Base-by-base conservation (phyloP, 2,329 filamentous ascomycete genomes). In the Scytalidium sp. region DNA sequence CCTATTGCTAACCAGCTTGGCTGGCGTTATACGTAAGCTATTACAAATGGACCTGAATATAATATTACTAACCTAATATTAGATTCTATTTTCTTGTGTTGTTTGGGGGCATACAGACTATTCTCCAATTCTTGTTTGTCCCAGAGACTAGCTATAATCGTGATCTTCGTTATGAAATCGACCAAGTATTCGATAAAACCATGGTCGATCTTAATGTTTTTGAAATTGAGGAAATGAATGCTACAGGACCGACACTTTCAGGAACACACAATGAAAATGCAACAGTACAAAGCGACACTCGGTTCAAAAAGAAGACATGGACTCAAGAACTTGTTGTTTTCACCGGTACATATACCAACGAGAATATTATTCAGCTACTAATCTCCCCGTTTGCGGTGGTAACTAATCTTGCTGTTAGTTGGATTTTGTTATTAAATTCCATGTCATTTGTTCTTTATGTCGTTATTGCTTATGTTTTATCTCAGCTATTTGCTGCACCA, bases 61-160 rank as follows among this genome's bases (percentile, higher is more conserved):
- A 29, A 29, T 7, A 70, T 46, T 71, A 67, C 76, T 51, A 71
- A 73, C 15, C 73, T 70, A 1, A 54, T 72, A 76, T n/a, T n/a
- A n/a, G 45, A 62, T 71, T 8, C 25, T 13, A 29, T 13, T 19
- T 55, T 75, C 25, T 29, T 8, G 13, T 29, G 7, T 29, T 29
- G 25, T 29, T 51, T 20, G 48, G 47, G 3, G 49, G 20, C 2
- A 44, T 43, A 15, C 56, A 51, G 21, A 55, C 47, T 4, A 48
- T 54, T 15, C 60, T 73, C 2, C 68, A 76, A 17, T 61, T 75
- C 48, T 65, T 79, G 42, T 72, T 78, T 49, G 75, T 78, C 3
- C 75, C 75, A 0, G 76, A 79, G 56, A 79, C 76, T 15, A 70
- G 70, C 1, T 80, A 75, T 61, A 66, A 65, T 47, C 65, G 75